Evolutionary conservation across 176 grass and related monocot genomes (phyloP), one percentile per base, ranked within the genome.

Genomic region (Oryza glaberrima): DNA sequence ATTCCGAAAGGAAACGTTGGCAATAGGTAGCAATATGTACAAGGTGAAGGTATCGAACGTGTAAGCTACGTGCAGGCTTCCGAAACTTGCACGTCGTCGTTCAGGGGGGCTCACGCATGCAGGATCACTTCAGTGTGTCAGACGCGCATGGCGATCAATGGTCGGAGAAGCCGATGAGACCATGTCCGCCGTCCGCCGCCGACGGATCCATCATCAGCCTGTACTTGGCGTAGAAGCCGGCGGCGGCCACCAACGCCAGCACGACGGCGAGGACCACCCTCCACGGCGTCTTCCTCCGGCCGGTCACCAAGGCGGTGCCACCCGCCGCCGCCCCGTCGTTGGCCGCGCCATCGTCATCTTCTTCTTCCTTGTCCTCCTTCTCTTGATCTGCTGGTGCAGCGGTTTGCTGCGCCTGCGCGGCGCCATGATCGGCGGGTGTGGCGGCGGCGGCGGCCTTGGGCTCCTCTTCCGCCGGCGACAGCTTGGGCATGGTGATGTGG

Each of bases 401-500:
- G 6, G 76, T 22, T 38, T 51, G 28, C 16, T 71, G 48, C 30
- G 75, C 9, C 16, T 71, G 48, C 30, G 75, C 9, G 43, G 43
- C 9, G 43, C 40, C 40, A 41, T 41, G 6, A 8, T 8, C 40
- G 40, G 38, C 38, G 38, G 38, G 38, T 40, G 41, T 35, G 5
- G 0, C 8, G 7, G 43, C 49, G 2, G 64, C 22, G 6, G 23
- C 9, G 11, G 36, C 25, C 58, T 5, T 2, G 6, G 69, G 22
- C 26, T 19, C 28, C 26, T 36, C 28, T 6, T 41, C 12, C 9
- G 74, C 51, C 19, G 75, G 8, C 35, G 67, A 58, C 30, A 82
- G 56, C 36, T 30, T 86, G 3, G 90, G 83, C 82, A 92, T 85
- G 12, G 8, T 77, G 73, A 92, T 63, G 75, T 58, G 20, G 49